Evolutionary conservation across 1,139 yeast genomes (phyloP).

Genomic region (Saccharomycopsis crataegensis): DNA sequence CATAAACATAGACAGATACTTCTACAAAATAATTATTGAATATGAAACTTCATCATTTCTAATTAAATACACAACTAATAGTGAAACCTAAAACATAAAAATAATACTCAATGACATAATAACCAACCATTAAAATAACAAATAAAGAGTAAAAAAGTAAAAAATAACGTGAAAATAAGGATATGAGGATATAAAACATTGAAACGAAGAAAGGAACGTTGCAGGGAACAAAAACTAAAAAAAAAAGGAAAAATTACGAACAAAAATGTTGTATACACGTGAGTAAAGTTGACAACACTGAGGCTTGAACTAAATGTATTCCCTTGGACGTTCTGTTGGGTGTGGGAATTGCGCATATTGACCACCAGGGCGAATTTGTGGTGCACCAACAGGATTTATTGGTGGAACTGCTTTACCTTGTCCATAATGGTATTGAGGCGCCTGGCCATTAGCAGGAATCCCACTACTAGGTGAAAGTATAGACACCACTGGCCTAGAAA

Average conservation of each 20-base stretch:
- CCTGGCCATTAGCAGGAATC: not conserved
- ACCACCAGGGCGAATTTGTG: conserved; percentile 1
- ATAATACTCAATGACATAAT: not conserved
- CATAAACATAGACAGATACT: no score
- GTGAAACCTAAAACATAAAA: not conserved
- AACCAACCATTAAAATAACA: not conserved
- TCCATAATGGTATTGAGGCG: not conserved
- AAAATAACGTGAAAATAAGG: not conserved
- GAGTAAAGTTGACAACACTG: no score
- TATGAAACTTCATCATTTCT: no score
- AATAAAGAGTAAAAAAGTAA: not conserved
- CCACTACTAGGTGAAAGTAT: conserved; percentile 5
- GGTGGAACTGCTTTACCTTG: conserved; percentile 1
- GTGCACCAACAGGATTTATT: not conserved
- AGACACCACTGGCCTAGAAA: conserved; percentile 4
- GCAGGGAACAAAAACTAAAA: not conserved
- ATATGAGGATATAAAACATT: no score
- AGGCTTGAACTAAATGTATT: not conserved
- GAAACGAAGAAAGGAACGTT: not conserved
- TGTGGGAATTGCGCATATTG: conserved; percentile 4
- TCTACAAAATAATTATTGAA: no score
- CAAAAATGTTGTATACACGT: not conserved
- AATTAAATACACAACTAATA: not conserved
- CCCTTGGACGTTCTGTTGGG: conserved; percentile 4
- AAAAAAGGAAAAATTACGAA: not conserved